Evolutionary conservation across 2,329 filamentous ascomycete genomes (phyloP), one percentile per base, ranked within the genome.

Genomic region (Aureobasidium sp.): DNA sequence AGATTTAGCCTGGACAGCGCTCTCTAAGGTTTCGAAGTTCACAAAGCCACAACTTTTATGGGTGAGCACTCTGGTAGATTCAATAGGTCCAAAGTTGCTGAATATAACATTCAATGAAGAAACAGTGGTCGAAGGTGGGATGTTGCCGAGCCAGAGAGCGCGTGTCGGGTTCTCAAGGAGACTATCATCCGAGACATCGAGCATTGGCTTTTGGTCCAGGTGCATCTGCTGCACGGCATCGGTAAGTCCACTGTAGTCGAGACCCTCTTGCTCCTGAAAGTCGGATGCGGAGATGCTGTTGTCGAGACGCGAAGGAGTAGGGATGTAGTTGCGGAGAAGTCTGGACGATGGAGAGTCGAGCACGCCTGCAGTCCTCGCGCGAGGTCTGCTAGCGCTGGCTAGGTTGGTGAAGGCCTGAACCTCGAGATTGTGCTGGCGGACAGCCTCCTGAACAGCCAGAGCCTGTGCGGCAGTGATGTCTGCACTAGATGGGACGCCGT

Each of bases 1-100:
- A 15, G 86, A 86, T 74, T 93, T 95, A 17, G 94, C 94, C 64
- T 90, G 87, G 43, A 97, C 87, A 62, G 94, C 94, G 72, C 91
- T 96, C 67, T 97, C 92, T 34, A 94, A 78, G 63, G 85, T 87
- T 75, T 97, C 92, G 71, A 96, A 99, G 75, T 99, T 99, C 72
- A 99, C 93, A 69, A 99, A 99, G 3, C 93, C 94, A 73, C 94
- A 99, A 76, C 96, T 97, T 82, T 99, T 99, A 80, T 99, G 92
- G 0, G 94, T 97, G 65, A 99, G 81, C 5, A 99, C 94, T 66
- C 94, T 85, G 32, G 91, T 93, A 3, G 93, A 97, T 67, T 94
- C 83, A 66, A 99, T 96, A 3, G 88, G 84, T 10, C 94, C 94
- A 68, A 94, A 96, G n/a, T 87, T 84, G 74, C 90, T 90, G 78